Conservation (phyloP, 768 basidiomycete genomes). For the Tubosaeta sp. region DNA sequence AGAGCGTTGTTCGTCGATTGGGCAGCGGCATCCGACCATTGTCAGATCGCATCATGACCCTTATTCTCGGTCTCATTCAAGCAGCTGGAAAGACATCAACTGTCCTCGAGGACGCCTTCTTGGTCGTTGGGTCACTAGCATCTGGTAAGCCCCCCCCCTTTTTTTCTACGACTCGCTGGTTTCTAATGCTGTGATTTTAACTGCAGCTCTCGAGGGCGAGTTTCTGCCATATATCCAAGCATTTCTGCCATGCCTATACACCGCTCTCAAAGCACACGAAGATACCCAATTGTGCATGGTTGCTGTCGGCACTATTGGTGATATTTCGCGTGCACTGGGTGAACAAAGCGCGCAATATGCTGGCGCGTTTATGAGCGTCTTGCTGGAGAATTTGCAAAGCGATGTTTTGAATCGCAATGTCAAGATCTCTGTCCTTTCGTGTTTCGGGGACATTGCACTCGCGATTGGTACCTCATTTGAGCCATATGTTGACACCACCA, state of each 20-base stretch:
- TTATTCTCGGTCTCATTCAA: conserved; percentile 79
- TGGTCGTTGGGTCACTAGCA: conserved; percentile 85
- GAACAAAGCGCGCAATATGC: conserved; percentile 82
- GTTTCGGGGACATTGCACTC: conserved; percentile 95
- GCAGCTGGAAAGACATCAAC: conserved; percentile 91
- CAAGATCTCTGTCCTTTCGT: conserved; percentile 93
- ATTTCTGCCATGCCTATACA: conserved; percentile 81
- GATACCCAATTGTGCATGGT: conserved; percentile 95
- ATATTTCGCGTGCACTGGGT: conserved; percentile 91
- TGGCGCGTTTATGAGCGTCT: conserved; percentile 83
- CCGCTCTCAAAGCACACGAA: conserved; percentile 88
- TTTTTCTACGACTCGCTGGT: background rate
- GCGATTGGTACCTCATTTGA: conserved; percentile 85
- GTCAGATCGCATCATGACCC: conserved; percentile 93
- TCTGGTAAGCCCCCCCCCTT: conserved; percentile 42
- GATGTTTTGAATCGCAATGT: conserved; percentile 89
- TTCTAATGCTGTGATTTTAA: conserved; percentile 3
- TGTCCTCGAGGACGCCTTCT: conserved; percentile 93
- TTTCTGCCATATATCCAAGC: conserved; percentile 83
- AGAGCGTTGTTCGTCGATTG: conserved; percentile 86
- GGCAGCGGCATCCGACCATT: conserved; percentile 78
- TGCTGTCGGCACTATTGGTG: conserved; percentile 92
- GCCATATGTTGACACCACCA: conserved; percentile 85
- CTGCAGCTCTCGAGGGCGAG: conserved; percentile 62
- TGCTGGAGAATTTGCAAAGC: conserved; percentile 88